Base-by-base conservation (phyloP, 202 grass and related monocot genomes). In the Dendrocalamus latiflorus region DNA sequence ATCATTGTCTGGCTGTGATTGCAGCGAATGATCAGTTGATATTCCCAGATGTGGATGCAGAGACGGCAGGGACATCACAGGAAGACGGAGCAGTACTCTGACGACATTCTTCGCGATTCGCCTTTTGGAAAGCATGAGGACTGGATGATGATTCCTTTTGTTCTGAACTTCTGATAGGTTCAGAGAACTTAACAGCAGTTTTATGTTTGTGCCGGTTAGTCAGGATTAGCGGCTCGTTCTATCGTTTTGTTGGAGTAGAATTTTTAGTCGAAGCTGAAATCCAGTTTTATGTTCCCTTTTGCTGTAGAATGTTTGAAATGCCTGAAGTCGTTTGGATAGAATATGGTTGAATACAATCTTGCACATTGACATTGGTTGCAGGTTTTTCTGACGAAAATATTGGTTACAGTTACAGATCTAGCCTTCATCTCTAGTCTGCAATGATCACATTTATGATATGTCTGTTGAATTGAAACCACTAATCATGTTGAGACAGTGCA, bases 1-100 rank as follows among this genome's bases (percentile, higher is more conserved):
- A 56, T 9, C 11, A 13, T 68, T 76, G 14, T 39, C 21, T 38
- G 7, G 39, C 58, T 65, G 20, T 79, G 12, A 13, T 14, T 80
- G 26, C 69, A 81, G 84, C 9, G 9, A 10, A 18, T 81, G 39
- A 66, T 73, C 37, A 14, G 49, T 10, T 80, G 24, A 66, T 65
- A 66, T 80, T 38, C 68, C 84, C 76, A 36, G 59, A 66, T 80
- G 45, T 80, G 47, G 39, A 57, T 64, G 62, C 21, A 21, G 59
- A 56, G 76, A 16, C 49, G 21, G 8, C 39, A 86, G 24, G 7
- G 9, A 2, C 9, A 86, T 24, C 8, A 34, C 9, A 25, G 10
- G 3, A 42, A 48, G 65, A 14, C 0, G 8, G 0, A 9, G 39
- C 12, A 13, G 8, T 36, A 18, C 8, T 22, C 8, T 48, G 13